These are phyloP conservation scores for Vigna reflexopilosa DNA, from an alignment of 306 rosid genomes.

Conservation along the genomic window DNA sequence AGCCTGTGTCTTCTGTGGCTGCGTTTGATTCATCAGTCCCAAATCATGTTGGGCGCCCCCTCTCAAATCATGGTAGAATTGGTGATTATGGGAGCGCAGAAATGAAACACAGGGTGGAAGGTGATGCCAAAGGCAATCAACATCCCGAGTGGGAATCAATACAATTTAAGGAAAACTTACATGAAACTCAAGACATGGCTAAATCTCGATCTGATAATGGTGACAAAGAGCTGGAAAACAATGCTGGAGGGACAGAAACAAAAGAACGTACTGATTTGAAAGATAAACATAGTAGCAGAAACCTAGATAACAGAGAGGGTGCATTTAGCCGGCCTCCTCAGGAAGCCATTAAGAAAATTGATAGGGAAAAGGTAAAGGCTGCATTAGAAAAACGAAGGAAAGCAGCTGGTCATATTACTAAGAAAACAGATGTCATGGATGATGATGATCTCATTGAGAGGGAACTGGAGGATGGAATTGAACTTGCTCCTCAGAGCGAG, in stretches of 20 bases:
- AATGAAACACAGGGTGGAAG: constrained; percentile 64
- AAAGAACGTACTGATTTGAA: constrained; percentile 67
- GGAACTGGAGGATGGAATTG: constrained; percentile 97
- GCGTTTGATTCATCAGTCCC: constrained; percentile 59
- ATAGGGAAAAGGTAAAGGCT: constrained; percentile 90
- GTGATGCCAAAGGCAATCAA: constrained; percentile 62
- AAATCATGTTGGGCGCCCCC: constrained; percentile 58
- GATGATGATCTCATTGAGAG: constrained; percentile 97
- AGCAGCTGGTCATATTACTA: constrained; percentile 65
- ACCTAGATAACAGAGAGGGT: constrained; percentile 62
- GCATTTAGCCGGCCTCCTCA: constrained; percentile 68
- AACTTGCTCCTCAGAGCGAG: constrained; percentile 77
- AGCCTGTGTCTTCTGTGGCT: constrained; percentile 64
- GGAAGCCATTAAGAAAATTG: constrained; percentile 82
- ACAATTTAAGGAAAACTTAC: constrained; percentile 54
- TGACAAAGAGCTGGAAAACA: constrained; percentile 64
- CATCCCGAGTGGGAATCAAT: constrained; percentile 51
- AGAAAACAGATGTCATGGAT: constrained; percentile 79
- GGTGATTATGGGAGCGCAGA: constrained; percentile 71
- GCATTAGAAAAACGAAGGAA: constrained; percentile 94
- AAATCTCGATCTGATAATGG: constrained; percentile 59
- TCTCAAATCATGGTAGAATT: constrained; percentile 57
- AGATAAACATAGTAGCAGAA: constrained; percentile 67
- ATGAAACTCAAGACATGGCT: constrained; percentile 54
- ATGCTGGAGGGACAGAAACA: constrained; percentile 57